These are phyloP conservation scores for Sporothrix humicola DNA, from an alignment of 2,329 filamentous ascomycete genomes.

Conservation along the genomic window DNA sequence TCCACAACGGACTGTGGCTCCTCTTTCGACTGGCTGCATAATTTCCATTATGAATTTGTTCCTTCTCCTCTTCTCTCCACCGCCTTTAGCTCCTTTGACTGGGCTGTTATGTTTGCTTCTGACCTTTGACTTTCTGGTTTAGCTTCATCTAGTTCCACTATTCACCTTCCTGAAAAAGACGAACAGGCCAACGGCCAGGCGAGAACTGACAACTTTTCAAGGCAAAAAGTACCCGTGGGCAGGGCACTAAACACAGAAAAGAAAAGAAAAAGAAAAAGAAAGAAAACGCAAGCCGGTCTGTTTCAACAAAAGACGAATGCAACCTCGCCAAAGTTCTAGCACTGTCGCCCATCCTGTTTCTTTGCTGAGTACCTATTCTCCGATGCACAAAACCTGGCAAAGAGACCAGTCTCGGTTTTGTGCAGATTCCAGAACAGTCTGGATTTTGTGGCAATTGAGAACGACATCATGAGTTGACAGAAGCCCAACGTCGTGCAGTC, in stretches of 20 bases:
- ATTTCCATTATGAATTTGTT: background rate
- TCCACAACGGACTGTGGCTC: too few relatives aligned
- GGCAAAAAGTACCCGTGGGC: background rate
- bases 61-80: background rate
- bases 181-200: background rate
- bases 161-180: constrained; percentile 22
- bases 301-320: constrained; percentile 15
- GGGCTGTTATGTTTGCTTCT: background rate
- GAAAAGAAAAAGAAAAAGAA: background rate
- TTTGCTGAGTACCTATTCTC: background rate
- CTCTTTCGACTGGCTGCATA: background rate
- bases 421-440: background rate
- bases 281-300: background rate
- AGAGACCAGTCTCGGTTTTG: background rate
- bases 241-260: background rate
- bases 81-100: background rate
- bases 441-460: too few relatives aligned
- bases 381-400: background rate
- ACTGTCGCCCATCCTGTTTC: background rate
- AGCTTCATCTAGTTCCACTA: constrained; percentile 4
- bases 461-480: background rate
- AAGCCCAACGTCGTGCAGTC: background rate
- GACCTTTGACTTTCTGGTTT: background rate
- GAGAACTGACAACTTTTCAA: background rate
- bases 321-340: background rate